phyloP scores from a whole-genome alignment of 371 early-diverging fungal genomes.

The Apophysomyces trapeziformis region DNA sequence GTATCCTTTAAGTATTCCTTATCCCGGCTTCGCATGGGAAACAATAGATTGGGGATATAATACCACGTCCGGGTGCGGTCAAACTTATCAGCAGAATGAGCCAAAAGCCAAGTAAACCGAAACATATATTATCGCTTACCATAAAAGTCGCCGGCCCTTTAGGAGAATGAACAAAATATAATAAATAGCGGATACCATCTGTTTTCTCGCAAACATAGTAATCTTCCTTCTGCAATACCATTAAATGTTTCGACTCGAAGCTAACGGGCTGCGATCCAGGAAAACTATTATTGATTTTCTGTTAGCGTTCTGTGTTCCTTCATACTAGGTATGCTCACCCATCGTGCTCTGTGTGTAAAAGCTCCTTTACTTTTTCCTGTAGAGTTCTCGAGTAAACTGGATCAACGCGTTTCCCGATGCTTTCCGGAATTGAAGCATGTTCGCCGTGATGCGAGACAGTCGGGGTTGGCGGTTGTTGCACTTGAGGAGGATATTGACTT shows the following conservation, averaged over 20 bases:
- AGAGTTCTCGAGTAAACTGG: constrained; percentile 49
- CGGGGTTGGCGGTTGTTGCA: constrained; percentile 5
- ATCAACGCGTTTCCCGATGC: constrained; percentile 57
- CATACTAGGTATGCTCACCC: constrained; percentile 33
- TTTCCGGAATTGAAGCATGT: constrained; percentile 29
- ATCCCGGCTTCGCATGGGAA: constrained; percentile 57
- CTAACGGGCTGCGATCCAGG: constrained; percentile 91
- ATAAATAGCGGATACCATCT: constrained; percentile 83
- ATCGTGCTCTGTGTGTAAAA: constrained; percentile 42
- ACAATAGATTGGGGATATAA: constrained; percentile 67
- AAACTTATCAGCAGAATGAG: constrained; percentile 47
- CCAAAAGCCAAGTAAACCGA: not conserved
- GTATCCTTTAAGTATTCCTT: constrained; percentile 71
- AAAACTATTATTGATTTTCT: constrained; percentile 57
- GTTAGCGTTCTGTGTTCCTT: not conserved
- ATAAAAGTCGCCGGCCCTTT: constrained; percentile 69
- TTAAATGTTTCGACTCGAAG: constrained; percentile 70
- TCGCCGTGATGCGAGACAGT: constrained; percentile 1
- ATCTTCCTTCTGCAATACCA: constrained; percentile 72
- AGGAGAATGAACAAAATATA: constrained; percentile 60
- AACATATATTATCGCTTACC: constrained; percentile 37
- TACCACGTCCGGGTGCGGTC: constrained; percentile 72
- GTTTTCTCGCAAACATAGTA: constrained; percentile 93
- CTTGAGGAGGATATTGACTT: constrained; percentile 4
- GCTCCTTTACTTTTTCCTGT: constrained; percentile 44